Base-by-base conservation (phyloP, 2,329 filamentous ascomycete genomes). In the Scytalidium sp. region DNA sequence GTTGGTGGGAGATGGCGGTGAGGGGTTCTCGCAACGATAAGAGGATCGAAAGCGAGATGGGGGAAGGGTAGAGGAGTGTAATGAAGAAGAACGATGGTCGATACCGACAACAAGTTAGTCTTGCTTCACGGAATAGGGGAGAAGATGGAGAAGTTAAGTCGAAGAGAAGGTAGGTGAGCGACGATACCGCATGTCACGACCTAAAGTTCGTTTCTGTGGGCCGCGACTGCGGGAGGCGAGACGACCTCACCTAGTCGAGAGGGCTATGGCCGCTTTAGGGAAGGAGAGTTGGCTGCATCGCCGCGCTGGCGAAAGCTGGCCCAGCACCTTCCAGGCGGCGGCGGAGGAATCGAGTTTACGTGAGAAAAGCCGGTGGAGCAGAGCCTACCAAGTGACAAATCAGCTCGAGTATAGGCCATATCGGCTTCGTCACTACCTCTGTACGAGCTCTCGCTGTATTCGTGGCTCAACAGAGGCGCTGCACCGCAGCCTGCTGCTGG, bases 181-280 rank as follows among this genome's bases (percentile, higher is more conserved):
- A 52, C 54, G 53, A 60, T 61, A 36, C 32, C 32, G 32, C 32
- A 36, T 36, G 54, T 55, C 54, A 53, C 50, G 47, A 54, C 47
- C 32, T 36, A 36, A 36, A 36, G 32, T 36, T 36, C 32, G 47
- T 52, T 53, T 52, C 51, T 59, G 57, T 57, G 55, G 53, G 58
- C 55, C 53, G 60, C 57, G 53, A 60, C 60, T 62, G 60, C 61
- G 60, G 61, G 59, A 60, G 61, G 58, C 61, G 56, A 58, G 52
- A 53, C 52, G 53, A 56, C 41, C 41, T 36, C 9, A 21, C 17
- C 32, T 46, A 45, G 47, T 36, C 43, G 47, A 50, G 29, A 50
- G 43, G 47, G 47, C 25, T 22, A 43, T 46, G 45, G 47, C 47
- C 47, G 47, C 47, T 50, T 50, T 50, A 50, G 29, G 41, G 20